Evolutionary conservation across 1,139 yeast species (phyloP).

Genomic region (Blastobotrys arbuscula): DNA sequence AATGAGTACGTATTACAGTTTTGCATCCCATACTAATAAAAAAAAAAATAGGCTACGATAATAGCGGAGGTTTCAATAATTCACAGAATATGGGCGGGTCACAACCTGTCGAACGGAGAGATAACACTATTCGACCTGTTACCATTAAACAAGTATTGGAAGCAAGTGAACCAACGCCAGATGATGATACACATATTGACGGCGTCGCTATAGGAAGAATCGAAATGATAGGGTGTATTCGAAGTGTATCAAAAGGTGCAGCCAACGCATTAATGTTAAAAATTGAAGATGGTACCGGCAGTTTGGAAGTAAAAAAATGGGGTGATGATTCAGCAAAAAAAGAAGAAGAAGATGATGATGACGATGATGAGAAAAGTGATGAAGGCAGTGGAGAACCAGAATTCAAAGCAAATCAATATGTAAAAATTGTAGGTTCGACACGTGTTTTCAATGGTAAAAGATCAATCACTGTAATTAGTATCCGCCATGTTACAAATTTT

Average conservation of each 20-base stretch:
- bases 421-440: slow-evolving; percentile 64
- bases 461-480: slow-evolving; percentile 57
- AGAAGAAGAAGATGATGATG: slow-evolving; percentile 24
- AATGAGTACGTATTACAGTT: slow-evolving; percentile 2
- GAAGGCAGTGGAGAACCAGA: slow-evolving; percentile 30
- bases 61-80: slow-evolving; percentile 8
- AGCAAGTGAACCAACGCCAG: slow-evolving; percentile 58
- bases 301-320: slow-evolving; percentile 57
- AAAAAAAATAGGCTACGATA: slow-evolving; percentile 4
- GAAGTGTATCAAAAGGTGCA: slow-evolving; percentile 49
- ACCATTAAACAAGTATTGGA: slow-evolving; percentile 75
- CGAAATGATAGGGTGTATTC: slow-evolving; percentile 59
- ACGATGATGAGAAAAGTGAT: slow-evolving; percentile 20
- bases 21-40: background rate
- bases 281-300: slow-evolving; percentile 83
- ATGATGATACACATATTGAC: slow-evolving; percentile 66
- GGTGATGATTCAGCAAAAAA: slow-evolving; percentile 29
- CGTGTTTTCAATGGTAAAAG: slow-evolving; percentile 66
- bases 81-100: slow-evolving; percentile 2
- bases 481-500: slow-evolving; percentile 58
- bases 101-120: slow-evolving; percentile 4
- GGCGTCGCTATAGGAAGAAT: slow-evolving; percentile 58
- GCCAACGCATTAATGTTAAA: slow-evolving; percentile 51
- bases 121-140: slow-evolving; percentile 58
- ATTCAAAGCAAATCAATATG: slow-evolving; percentile 47